phyloP scores from a whole-genome alignment of 2,329 filamentous ascomycete species.

The Emergomyces pasteurianus region DNA sequence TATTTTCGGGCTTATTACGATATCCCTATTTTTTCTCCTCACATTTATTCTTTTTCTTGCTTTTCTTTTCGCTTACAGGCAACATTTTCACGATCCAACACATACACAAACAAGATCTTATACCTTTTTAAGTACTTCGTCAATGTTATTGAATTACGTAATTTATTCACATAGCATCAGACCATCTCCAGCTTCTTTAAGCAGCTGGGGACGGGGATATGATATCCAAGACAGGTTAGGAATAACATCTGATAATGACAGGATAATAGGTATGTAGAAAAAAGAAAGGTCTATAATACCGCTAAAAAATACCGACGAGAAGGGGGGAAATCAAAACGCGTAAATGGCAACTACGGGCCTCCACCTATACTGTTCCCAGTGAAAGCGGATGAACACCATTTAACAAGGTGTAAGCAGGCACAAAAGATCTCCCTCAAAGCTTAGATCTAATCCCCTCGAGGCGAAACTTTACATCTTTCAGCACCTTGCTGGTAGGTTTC shows the following conservation, averaged over 20 bases:
- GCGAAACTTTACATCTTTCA: conserved; percentile 93
- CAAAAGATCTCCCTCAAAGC: conserved; percentile 36
- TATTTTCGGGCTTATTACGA: not conserved
- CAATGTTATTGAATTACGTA: not conserved
- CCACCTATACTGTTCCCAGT: not conserved
- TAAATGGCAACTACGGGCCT: not conserved
- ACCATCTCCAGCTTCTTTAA: not conserved
- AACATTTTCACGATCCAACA: too few species aligned
- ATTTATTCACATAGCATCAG: not conserved
- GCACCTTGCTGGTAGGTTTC: conserved; percentile 77
- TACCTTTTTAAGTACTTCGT: not conserved
- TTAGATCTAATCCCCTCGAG: conserved; percentile 85
- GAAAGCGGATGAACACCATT: not conserved
- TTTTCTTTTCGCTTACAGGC: not conserved
- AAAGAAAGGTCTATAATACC: not conserved
- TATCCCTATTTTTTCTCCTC: not conserved
- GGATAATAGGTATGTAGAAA: not conserved
- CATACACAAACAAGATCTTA: too few species aligned
- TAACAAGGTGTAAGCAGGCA: not conserved
- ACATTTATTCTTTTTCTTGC: not conserved
- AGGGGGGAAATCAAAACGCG: not conserved
- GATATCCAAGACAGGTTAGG: not conserved
- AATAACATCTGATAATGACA: not conserved
- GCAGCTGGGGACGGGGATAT: not conserved
- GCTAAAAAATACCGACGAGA: not conserved